These are phyloP conservation scores for Vanrija humicola DNA, from an alignment of 1,284 basidiomycete genomes.

Conservation along the genomic window DNA sequence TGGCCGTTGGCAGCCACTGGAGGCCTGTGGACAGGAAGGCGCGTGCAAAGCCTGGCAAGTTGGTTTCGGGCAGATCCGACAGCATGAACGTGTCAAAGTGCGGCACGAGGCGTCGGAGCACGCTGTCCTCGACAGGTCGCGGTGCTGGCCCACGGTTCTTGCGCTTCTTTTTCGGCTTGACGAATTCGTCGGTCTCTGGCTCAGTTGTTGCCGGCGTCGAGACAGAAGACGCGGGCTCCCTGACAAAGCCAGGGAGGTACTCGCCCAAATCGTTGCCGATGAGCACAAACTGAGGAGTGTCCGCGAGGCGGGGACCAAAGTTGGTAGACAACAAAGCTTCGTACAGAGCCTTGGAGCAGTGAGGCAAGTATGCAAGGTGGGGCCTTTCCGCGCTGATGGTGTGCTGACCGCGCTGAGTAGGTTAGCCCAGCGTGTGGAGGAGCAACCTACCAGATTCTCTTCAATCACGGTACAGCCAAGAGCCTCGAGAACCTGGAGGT, in stretches of 20 bases:
- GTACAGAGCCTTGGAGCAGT: conserved; percentile 41
- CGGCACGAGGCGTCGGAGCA: conserved; percentile 38
- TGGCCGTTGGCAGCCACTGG: conserved; percentile 32
- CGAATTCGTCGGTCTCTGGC: conserved; percentile 26
- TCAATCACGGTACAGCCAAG: conserved; percentile 20
- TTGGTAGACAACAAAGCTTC: conserved; percentile 34
- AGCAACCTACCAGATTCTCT: conserved; percentile 31
- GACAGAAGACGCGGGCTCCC: neutral
- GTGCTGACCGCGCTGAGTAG: conserved; percentile 26
- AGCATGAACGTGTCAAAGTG: conserved; percentile 27
- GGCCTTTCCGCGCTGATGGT: conserved; percentile 10
- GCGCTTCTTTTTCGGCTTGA: conserved; percentile 44
- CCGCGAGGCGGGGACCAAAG: conserved; percentile 19
- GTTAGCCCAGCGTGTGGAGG: neutral
- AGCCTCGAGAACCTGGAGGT: conserved; percentile 21
- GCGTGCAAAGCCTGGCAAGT: conserved; percentile 43
- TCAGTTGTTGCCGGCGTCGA: neutral
- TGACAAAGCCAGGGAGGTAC: conserved; percentile 31
- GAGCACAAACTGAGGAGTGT: conserved; percentile 17
- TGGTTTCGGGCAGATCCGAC: conserved; percentile 36
- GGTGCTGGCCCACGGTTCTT: conserved; percentile 18
- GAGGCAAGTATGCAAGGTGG: conserved; percentile 42
- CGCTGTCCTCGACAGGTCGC: conserved; percentile 24
- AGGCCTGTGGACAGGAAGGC: conserved; percentile 41
- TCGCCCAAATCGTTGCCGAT: conserved; percentile 44